A percentile compares a stretch with the other conserved stretches of the same genome.
phyloP scores from a whole-genome alignment of 345 rosid genomes.

The Sisymbrium irio region DNA sequence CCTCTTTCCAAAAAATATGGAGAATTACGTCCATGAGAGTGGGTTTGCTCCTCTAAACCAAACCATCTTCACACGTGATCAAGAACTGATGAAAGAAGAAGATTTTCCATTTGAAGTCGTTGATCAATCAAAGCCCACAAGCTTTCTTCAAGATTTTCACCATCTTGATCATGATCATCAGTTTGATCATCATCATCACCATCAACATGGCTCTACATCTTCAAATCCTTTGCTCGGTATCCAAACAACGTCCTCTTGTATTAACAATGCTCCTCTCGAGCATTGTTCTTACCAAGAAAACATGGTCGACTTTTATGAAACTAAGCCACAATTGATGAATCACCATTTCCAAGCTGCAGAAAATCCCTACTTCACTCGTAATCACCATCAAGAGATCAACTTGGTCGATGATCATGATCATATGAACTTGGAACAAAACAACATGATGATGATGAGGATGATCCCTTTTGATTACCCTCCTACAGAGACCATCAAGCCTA shows the following conservation, averaged over 20 bases:
- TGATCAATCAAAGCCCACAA: slow-evolving; percentile 39
- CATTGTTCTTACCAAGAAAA: slow-evolving; percentile 38
- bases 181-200: slow-evolving; percentile 23
- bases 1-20: slow-evolving; percentile 23
- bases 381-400: slow-evolving; percentile 32
- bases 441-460: slow-evolving; percentile 36
- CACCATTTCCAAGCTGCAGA: slow-evolving; percentile 27
- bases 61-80: slow-evolving; percentile 30
- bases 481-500: slow-evolving; percentile 39
- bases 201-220: slow-evolving; percentile 39
- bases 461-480: slow-evolving; percentile 46
- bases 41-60: slow-evolving; percentile 29
- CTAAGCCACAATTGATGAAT: slow-evolving; percentile 61
- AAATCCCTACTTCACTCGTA: slow-evolving; percentile 25
- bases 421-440: slow-evolving; percentile 29
- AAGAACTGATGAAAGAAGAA: slow-evolving; percentile 38
- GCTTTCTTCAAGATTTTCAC: slow-evolving; percentile 56
- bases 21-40: slow-evolving; percentile 25
- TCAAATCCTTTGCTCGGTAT: slow-evolving; percentile 41
- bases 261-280: slow-evolving; percentile 47
- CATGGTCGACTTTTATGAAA: slow-evolving; percentile 45
- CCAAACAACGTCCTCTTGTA: slow-evolving; percentile 31
- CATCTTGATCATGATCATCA: slow-evolving; percentile 41
- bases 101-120: slow-evolving; percentile 36
- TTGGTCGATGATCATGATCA: slow-evolving; percentile 41